Conservation (phyloP, 306 rosid species). For the Lotus japonicus region DNA sequence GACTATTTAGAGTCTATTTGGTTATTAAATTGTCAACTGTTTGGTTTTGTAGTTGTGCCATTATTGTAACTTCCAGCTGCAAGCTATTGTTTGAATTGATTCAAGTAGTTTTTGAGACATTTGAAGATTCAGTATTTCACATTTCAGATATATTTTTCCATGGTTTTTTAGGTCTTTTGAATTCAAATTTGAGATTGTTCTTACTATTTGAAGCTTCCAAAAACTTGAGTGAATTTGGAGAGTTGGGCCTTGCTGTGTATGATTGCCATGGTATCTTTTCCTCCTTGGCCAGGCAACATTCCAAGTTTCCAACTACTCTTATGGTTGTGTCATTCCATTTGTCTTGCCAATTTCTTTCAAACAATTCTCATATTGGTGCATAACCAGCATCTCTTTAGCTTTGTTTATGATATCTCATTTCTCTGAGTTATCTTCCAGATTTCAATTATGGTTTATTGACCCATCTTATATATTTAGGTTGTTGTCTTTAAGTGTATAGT, state of each 20-base stretch:
- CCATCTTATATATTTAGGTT: neutral
- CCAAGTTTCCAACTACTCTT: neutral
- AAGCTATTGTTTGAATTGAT: neutral
- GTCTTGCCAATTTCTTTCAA: too few relatives aligned
- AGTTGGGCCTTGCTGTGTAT: neutral
- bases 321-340: neutral
- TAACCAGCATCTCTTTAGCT: neutral
- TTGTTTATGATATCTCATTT: neutral
- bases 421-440: neutral
- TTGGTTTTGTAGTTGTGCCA: neutral
- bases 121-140: neutral
- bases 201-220: too few relatives aligned
- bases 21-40: neutral
- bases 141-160: neutral
- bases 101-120: neutral
- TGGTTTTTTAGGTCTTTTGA: neutral
- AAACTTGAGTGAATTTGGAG: neutral
- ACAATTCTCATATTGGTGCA: neutral
- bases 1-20: neutral
- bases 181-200: neutral
- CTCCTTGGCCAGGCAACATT: neutral
- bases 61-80: neutral
- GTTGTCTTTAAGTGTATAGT: neutral
- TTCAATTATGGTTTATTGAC: neutral
- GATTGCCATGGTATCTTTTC: neutral